Evolutionary conservation across 805 yeast genomes (phyloP).

Genomic region (Candida palmyrensis): DNA sequence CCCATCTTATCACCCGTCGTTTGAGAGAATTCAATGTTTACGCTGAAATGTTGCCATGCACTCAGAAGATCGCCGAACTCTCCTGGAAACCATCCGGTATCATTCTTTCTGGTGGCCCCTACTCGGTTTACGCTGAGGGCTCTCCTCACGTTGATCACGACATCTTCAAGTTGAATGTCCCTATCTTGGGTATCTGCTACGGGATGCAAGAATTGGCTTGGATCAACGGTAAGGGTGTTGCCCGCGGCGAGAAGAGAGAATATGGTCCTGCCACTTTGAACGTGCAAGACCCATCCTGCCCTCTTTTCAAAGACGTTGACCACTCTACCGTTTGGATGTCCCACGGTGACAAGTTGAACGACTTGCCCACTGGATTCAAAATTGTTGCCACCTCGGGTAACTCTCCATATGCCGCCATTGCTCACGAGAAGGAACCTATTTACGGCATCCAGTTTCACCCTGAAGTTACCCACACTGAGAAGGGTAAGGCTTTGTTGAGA

Average conservation of each 20-base stretch:
- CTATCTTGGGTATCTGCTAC: conserved; percentile 95
- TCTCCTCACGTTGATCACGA: conserved; percentile 98
- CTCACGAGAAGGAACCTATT: conserved; percentile 65
- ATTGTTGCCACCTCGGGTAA: conserved; percentile 87
- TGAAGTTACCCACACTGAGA: conserved; percentile 93
- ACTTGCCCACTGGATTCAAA: conserved; percentile 84
- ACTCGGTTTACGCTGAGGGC: conserved; percentile 91
- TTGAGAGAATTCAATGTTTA: conserved; percentile 96
- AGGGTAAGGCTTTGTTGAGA: conserved; percentile 81
- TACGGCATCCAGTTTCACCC: conserved; percentile 99
- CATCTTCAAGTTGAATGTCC: conserved; percentile 85
- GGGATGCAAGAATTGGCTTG: conserved; percentile 99
- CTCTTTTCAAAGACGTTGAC: conserved; percentile 82
- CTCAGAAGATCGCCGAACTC: conserved; percentile 91
- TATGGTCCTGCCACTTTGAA: conserved; percentile 92
- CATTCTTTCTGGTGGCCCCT: conserved; percentile 95
- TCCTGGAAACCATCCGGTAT: conserved; percentile 96
- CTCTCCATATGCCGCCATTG: conserved; percentile 94
- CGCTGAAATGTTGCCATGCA: conserved; percentile 99
- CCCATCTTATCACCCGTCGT: conserved; percentile 94
- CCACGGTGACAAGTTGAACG: conserved; percentile 92
- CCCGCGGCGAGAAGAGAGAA: conserved; percentile 95
- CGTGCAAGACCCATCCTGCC: conserved; percentile 62
- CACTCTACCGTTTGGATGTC: conserved; percentile 99
- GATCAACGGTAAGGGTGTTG: conserved; percentile 92